These are phyloP conservation scores for Beauveria medogensis DNA, from an alignment of 2,329 filamentous ascomycete genomes.

Conservation along the genomic window DNA sequence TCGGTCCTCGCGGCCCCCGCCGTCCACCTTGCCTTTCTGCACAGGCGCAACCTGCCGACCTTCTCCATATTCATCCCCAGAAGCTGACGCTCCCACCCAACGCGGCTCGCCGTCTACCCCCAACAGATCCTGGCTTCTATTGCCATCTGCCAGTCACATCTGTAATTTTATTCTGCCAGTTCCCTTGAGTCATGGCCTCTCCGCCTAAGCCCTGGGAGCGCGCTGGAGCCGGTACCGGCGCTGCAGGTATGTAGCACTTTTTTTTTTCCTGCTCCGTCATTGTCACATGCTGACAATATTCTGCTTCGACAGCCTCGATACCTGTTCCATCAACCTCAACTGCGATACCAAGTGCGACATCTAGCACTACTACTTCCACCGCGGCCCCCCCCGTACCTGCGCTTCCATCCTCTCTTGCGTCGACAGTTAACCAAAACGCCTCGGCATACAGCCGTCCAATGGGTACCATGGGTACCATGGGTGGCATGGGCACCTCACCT, in stretches of 20 bases:
- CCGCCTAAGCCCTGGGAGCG: slow-evolving; percentile 98
- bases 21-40: neutral
- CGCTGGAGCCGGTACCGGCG: slow-evolving; percentile 59
- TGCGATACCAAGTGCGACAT: slow-evolving; percentile 25
- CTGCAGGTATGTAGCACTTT: slow-evolving; percentile 28
- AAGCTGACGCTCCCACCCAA: neutral
- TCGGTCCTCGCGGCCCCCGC: slow-evolving; percentile 6
- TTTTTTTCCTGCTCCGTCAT: slow-evolving; percentile 12
- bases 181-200: slow-evolving; percentile 49
- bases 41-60: slow-evolving; percentile 7
- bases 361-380: slow-evolving; percentile 31
- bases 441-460: slow-evolving; percentile 61
- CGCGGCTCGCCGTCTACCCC: neutral
- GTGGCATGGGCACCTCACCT: slow-evolving; percentile 29
- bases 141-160: neutral
- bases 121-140: neutral
- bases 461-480: slow-evolving; percentile 34
- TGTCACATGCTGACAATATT: slow-evolving; percentile 18
- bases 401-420: slow-evolving; percentile 67
- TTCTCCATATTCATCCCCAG: neutral
- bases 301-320: slow-evolving; percentile 31
- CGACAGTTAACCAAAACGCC: slow-evolving; percentile 80
- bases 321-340: slow-evolving; percentile 30
- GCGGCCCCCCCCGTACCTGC: slow-evolving; percentile 66
- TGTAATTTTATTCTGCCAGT: neutral